A percentile compares a stretch with the other conserved stretches of the same genome.
Evolutionary conservation across 1,284 basidiomycete genomes (phyloP).

Genomic region (Leccinum griseonigrum): DNA sequence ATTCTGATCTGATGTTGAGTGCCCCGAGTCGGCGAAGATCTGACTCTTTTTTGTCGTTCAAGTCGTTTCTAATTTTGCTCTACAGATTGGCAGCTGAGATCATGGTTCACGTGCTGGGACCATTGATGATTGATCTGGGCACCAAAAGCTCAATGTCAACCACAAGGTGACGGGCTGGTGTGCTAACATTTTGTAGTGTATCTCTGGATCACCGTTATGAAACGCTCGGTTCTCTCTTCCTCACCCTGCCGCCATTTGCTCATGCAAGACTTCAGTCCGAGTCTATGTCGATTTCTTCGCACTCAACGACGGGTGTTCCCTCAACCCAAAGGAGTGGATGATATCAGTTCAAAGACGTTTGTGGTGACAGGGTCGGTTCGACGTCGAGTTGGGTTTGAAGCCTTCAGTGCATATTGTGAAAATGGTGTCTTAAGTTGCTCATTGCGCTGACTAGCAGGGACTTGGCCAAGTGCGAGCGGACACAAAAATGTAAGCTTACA

Average conservation of each 20-base stretch:
- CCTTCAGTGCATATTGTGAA: conserved; percentile 22
- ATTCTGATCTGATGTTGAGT: no score
- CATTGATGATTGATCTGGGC: no score
- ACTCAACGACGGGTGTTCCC: conserved; percentile 20
- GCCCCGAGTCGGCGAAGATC: no score
- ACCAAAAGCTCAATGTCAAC: no score
- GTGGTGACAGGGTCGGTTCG: conserved; percentile 28
- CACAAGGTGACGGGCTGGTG: no score
- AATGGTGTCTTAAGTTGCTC: conserved; percentile 25
- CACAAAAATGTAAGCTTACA: conserved; percentile 24
- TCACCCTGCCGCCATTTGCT: background rate
- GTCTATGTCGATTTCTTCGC: conserved; percentile 12
- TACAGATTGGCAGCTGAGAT: no score
- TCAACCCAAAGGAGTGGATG: conserved; percentile 10
- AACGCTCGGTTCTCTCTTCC: background rate
- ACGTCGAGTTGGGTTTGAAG: conserved; percentile 33
- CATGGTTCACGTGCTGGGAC: no score
- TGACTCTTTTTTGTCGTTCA: no score
- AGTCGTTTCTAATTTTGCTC: no score
- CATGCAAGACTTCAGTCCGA: conserved; percentile 17
- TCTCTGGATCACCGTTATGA: no score
- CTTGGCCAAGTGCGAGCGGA: conserved; percentile 21
- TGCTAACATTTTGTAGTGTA: no score
- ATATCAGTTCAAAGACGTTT: conserved; percentile 25
- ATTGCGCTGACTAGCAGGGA: conserved; percentile 25